Evolutionary conservation across 169 alveolate species (phyloP).

Genomic region (Cryptosporidium baileyi): DNA sequence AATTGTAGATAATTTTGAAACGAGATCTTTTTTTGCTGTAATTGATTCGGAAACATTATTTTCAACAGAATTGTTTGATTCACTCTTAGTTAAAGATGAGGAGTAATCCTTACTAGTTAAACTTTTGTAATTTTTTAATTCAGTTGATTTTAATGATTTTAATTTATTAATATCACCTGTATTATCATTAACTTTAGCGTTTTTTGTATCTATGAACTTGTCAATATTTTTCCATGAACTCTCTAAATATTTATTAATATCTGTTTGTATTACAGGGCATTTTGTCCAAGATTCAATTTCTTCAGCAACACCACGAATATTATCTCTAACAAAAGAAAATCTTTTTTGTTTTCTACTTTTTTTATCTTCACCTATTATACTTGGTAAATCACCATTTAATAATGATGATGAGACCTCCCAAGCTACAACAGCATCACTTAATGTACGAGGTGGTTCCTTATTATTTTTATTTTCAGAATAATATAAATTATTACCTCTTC

Average conservation of each 20-base stretch:
- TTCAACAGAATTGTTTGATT: not conserved
- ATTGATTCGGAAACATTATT: not conserved
- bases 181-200: not conserved
- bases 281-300: slow-evolving; percentile 69
- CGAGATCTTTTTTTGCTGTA: not conserved
- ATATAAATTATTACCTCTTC: slow-evolving; percentile 21
- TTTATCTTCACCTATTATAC: slow-evolving; percentile 65
- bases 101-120: not conserved
- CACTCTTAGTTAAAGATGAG: not conserved
- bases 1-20: not conserved
- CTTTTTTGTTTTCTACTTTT: slow-evolving; percentile 57
- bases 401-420: slow-evolving; percentile 33
- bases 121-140: not conserved
- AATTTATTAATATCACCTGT: not conserved
- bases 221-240: slow-evolving; percentile 57
- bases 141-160: not conserved
- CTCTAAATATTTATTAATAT: slow-evolving; percentile 36
- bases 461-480: not conserved
- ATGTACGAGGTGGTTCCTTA: slow-evolving; percentile 13
- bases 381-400: slow-evolving; percentile 49
- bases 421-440: slow-evolving; percentile 65
- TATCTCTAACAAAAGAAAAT: slow-evolving; percentile 65
- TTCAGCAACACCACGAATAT: slow-evolving; percentile 69
- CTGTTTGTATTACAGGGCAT: slow-evolving; percentile 66
- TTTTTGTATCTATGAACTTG: not conserved